These are phyloP conservation scores for Elsinoe perseae DNA, from an alignment of 2,329 filamentous ascomycete species.

Conservation along the genomic window DNA sequence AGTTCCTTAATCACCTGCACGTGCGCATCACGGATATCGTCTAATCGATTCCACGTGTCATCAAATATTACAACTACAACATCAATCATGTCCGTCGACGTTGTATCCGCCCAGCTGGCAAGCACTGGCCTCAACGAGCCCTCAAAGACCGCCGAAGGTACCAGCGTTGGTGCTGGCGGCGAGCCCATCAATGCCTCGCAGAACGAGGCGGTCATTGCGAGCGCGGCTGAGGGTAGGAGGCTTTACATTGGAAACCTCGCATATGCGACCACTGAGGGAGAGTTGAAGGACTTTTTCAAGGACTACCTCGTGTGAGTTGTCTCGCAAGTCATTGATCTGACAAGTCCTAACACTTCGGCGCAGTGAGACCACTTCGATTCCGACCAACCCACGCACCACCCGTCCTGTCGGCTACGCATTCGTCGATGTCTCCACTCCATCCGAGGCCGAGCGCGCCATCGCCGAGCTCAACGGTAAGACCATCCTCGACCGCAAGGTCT, in stretches of 20 bases:
- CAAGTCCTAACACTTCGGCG: slow-evolving; percentile 20
- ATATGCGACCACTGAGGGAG: slow-evolving; percentile 99
- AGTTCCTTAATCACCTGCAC: slow-evolving; percentile 27
- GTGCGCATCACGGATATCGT: slow-evolving; percentile 33
- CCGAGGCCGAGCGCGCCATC: slow-evolving; percentile 92
- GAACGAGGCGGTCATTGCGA: slow-evolving; percentile 89
- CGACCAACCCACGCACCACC: slow-evolving; percentile 97
- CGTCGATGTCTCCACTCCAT: slow-evolving; percentile 90
- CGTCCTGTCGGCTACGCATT: slow-evolving; percentile 98
- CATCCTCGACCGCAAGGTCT: slow-evolving; percentile 97
- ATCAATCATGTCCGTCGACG: slow-evolving; percentile 82
- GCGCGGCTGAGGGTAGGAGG: slow-evolving; percentile 96
- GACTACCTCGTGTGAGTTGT: slow-evolving; percentile 92
- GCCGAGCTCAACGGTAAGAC: slow-evolving; percentile 92
- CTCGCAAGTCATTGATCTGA: slow-evolving; percentile 19
- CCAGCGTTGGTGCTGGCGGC: slow-evolving; percentile 40
- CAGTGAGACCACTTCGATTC: slow-evolving; percentile 97
- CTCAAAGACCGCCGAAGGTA: slow-evolving; percentile 48
- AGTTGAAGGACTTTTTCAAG: slow-evolving; percentile 99
- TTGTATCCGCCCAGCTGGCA: slow-evolving; percentile 65
- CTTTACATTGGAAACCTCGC: slow-evolving; percentile 99
- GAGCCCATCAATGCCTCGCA: slow-evolving; percentile 61
- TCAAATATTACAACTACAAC: slow-evolving; percentile 45
- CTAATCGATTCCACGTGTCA: slow-evolving; percentile 45
- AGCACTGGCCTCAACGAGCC: slow-evolving; percentile 56